A percentile compares a stretch with the other conserved stretches of the same genome.
Evolutionary conservation across 768 basidiomycete genomes (phyloP).

Genomic region (Amyloporia xantha): DNA sequence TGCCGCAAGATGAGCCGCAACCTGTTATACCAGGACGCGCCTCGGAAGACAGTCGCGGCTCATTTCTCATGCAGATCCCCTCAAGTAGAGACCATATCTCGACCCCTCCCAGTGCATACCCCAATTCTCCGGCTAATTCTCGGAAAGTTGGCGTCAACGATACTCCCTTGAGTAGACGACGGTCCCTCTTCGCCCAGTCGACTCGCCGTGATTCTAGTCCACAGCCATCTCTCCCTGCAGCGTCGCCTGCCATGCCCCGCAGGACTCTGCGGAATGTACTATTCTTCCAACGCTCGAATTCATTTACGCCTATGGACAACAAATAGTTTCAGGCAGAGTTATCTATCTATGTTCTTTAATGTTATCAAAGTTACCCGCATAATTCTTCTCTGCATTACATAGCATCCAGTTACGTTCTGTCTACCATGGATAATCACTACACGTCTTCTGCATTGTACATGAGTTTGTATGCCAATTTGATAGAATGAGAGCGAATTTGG

Average conservation of each 20-base stretch:
- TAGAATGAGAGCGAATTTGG: too few relatives aligned
- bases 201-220: slow-evolving; percentile 8
- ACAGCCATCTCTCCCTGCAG: background rate
- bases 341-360: background rate
- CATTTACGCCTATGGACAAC: slow-evolving; percentile 12
- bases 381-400: background rate
- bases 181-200: slow-evolving; percentile 16
- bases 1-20: slow-evolving; percentile 22
- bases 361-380: background rate
- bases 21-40: slow-evolving; percentile 1
- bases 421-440: background rate
- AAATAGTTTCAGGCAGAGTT: background rate
- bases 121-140: background rate
- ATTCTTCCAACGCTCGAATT: slow-evolving; percentile 18
- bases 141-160: slow-evolving; percentile 3
- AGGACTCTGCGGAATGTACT: slow-evolving; percentile 13
- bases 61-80: background rate
- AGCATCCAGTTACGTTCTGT: background rate
- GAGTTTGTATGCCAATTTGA: background rate
- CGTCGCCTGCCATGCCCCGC: slow-evolving; percentile 5
- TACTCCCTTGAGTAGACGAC: slow-evolving; percentile 11
- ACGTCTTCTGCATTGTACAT: background rate
- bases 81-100: background rate
- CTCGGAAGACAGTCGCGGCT: slow-evolving; percentile 9
- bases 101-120: background rate